These are phyloP conservation scores for Nelumbo lutea DNA, from an alignment of 164 flowering plant species.

Conservation along the genomic window DNA sequence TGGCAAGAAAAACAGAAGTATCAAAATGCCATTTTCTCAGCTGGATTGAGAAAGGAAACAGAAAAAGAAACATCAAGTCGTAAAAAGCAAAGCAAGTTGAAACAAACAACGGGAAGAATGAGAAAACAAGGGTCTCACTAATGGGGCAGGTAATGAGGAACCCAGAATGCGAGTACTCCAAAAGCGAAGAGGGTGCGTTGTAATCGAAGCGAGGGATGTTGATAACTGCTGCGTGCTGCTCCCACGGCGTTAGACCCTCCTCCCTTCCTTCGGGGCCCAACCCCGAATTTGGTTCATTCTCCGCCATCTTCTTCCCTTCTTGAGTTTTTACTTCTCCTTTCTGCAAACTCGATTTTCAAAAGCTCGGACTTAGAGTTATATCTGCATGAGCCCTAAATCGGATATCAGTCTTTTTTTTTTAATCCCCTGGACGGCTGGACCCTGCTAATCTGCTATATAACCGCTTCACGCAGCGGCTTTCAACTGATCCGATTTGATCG, in stretches of 20 bases:
- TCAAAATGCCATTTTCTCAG: background rate
- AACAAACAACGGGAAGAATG: background rate
- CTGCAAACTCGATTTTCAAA: too few species aligned
- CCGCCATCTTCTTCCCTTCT: too few species aligned
- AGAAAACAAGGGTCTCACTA: conserved; percentile 30
- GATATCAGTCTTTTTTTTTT: too few species aligned
- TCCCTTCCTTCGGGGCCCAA: background rate
- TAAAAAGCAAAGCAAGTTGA: background rate
- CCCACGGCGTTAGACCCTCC: conserved; percentile 66
- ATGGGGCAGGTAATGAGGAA: conserved; percentile 88
- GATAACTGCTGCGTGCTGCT: conserved; percentile 72
- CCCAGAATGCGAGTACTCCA: conserved; percentile 62
- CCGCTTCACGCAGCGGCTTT: too few species aligned
- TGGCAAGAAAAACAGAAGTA: conserved; percentile 21
- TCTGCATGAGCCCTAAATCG: too few species aligned
- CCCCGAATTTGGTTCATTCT: background rate
- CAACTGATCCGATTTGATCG: too few species aligned
- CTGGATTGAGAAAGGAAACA: background rate
- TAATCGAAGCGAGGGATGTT: conserved; percentile 88
- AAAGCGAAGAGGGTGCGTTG: conserved; percentile 77
- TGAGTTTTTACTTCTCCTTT: too few species aligned
- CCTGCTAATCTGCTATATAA: too few species aligned
- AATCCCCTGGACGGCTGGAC: too few species aligned
- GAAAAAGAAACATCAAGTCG: background rate
- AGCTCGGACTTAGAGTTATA: too few species aligned